Conservation (phyloP, 176 grass and related monocot species). For the Triticum urartu region DNA sequence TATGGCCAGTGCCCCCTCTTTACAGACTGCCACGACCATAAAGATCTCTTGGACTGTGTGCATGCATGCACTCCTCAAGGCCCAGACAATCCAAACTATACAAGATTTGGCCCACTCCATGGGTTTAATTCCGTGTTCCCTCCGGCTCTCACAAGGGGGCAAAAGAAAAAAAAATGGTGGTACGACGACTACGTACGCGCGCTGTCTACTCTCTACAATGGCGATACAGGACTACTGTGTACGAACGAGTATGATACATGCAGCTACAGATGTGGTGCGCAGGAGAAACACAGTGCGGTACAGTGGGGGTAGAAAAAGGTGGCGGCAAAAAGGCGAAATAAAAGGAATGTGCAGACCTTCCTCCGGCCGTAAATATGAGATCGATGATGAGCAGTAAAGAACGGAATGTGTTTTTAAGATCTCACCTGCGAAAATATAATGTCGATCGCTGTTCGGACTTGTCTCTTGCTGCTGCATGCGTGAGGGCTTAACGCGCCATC, state of each 20-base stretch:
- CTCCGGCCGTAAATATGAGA: conserved; percentile 30
- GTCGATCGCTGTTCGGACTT: conserved; percentile 24
- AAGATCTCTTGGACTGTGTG: conserved; percentile 48
- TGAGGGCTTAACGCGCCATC: conserved; percentile 10
- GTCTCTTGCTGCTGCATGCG: conserved; percentile 18
- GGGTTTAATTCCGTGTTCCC: conserved; percentile 42
- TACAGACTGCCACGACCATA: conserved; percentile 68
- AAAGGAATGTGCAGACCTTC: conserved; percentile 26
- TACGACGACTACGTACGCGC: neutral
- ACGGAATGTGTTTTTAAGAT: conserved; percentile 46
- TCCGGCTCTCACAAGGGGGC: neutral
- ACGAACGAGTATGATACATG: conserved; percentile 3
- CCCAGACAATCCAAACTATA: conserved; percentile 57
- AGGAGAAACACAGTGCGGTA: neutral
- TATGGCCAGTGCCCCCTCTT: conserved; percentile 51
- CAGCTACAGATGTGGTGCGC: neutral
- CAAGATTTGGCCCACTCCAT: conserved; percentile 42
- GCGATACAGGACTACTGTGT: neutral
- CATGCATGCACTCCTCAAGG: conserved; percentile 17
- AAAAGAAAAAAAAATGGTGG: neutral
- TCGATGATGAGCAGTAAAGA: conserved; percentile 20
- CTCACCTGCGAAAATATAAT: conserved; percentile 57
- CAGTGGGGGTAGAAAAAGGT: conserved; percentile 15
- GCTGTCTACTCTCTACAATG: neutral
- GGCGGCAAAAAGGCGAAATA: conserved; percentile 12